Evolutionary conservation across 352 stramenopile species (phyloP).

Genomic region (Phytophthora kernoviae): DNA sequence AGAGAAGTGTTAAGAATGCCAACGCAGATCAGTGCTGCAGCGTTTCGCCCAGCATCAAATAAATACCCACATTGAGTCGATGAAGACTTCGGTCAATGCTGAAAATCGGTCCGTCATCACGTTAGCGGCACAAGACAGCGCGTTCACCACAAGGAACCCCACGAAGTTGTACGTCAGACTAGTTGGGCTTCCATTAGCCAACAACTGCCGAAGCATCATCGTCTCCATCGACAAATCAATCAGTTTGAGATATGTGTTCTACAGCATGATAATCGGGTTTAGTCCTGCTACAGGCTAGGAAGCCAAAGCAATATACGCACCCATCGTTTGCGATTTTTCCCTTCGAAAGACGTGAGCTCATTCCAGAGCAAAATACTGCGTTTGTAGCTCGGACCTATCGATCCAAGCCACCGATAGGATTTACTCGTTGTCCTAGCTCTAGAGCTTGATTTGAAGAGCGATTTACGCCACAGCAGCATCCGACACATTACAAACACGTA

Average conservation of each 20-base stretch:
- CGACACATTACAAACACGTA: conserved; percentile 18
- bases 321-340: conserved; percentile 36
- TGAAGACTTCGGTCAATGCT: conserved; percentile 26
- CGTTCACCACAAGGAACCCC: conserved; percentile 16
- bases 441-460: background rate
- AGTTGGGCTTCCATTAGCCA: conserved; percentile 19
- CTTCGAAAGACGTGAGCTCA: conserved; percentile 21
- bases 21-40: background rate
- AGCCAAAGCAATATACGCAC: conserved; percentile 15
- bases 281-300: no score
- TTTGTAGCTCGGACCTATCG: background rate
- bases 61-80: conserved; percentile 19
- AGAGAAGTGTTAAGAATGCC: background rate
- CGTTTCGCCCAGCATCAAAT: background rate
- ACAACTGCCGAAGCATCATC: conserved; percentile 14
- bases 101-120: conserved; percentile 21
- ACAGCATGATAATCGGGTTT: background rate
- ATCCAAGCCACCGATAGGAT: background rate
- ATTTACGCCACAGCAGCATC: conserved; percentile 19
- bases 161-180: conserved; percentile 25
- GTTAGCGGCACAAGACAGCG: conserved; percentile 12
- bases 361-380: background rate
- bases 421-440: background rate
- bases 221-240: conserved; percentile 29
- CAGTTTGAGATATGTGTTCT: conserved; percentile 8